Conservation (phyloP, 2,329 filamentous ascomycete species). For the Emmonsia crescens region DNA sequence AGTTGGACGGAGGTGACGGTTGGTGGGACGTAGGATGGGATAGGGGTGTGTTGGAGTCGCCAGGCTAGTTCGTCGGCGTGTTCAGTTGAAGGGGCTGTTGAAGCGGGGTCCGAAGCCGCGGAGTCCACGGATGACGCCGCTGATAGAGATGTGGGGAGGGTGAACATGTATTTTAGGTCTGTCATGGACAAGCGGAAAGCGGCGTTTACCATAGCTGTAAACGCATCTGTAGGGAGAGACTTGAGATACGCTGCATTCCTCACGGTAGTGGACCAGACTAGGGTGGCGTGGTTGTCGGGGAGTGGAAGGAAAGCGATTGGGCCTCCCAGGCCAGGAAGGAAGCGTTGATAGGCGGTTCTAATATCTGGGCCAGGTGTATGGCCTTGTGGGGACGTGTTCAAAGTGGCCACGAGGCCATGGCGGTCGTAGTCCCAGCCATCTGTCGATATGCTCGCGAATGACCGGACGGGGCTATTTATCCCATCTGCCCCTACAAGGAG, state of each 20-base stretch:
- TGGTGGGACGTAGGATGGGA: conserved; percentile 51
- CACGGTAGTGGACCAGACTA: conserved; percentile 92
- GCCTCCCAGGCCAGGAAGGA: conserved; percentile 66
- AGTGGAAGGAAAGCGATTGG: conserved; percentile 86
- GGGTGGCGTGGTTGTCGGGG: conserved; percentile 67
- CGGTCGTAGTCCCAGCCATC: conserved; percentile 89
- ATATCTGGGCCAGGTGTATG: conserved; percentile 25
- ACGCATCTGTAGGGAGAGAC: conserved; percentile 58
- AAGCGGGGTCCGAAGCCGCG: conserved; percentile 1
- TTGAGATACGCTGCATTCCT: conserved; percentile 70
- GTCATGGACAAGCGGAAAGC: conserved; percentile 72
- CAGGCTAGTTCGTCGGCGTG: conserved; percentile 72
- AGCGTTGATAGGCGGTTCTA: conserved; percentile 87
- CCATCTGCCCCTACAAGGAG: conserved; percentile 89
- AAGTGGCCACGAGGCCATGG: conserved; percentile 82
- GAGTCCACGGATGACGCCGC: conserved; percentile 4
- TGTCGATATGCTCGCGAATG: conserved; percentile 75
- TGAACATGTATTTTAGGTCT: conserved; percentile 77
- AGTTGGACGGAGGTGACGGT: conserved; percentile 60
- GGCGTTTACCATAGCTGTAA: conserved; percentile 81
- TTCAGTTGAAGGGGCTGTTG: conserved; percentile 21
- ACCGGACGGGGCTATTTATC: conserved; percentile 83
- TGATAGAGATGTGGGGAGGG: conserved; percentile 30
- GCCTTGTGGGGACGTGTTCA: conserved; percentile 51
- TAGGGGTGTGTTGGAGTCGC: conserved; percentile 61